Conservation (phyloP, 768 basidiomycete genomes). For the Tricholoma hemisulphureum region DNA sequence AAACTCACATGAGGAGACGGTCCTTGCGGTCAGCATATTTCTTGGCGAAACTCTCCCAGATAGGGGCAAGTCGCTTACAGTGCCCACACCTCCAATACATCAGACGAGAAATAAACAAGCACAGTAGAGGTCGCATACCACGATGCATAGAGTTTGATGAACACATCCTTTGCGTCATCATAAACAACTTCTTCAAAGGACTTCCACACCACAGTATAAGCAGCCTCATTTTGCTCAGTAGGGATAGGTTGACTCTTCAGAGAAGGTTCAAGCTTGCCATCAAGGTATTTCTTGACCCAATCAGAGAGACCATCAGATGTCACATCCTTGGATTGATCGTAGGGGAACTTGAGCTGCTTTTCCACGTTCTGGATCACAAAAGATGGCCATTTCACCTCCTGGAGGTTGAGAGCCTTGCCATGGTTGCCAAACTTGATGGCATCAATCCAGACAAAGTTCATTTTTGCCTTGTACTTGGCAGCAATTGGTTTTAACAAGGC, state of each 20-base stretch:
- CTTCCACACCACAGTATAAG: constrained; percentile 82
- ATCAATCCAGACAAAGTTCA: constrained; percentile 99
- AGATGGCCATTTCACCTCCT: constrained; percentile 83
- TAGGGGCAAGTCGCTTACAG: constrained; percentile 96
- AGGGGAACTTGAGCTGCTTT: constrained; percentile 87
- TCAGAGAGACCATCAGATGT: constrained; percentile 54
- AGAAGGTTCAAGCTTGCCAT: constrained; percentile 72
- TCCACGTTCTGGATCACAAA: constrained; percentile 89
- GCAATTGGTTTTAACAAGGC: constrained; percentile 75
- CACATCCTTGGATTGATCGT: constrained; percentile 65
- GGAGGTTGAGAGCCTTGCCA: constrained; percentile 89
- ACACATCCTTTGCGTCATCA: constrained; percentile 90
- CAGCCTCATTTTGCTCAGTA: constrained; percentile 75
- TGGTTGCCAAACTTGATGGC: constrained; percentile 94
- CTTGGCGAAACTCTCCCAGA: constrained; percentile 88
- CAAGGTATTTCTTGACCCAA: constrained; percentile 64
- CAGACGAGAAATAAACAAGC: neutral
- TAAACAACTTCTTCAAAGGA: constrained; percentile 85
- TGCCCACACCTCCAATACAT: constrained; percentile 71
- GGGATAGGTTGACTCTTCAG: constrained; percentile 92
- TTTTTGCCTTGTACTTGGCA: constrained; percentile 72
- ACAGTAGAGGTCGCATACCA: constrained; percentile 59
- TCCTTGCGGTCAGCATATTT: constrained; percentile 77
- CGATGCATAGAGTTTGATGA: constrained; percentile 95
- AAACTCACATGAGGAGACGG: constrained; percentile 68